These are phyloP conservation scores for Citrus inodora DNA, from an alignment of 345 rosid species.

Conservation along the genomic window DNA sequence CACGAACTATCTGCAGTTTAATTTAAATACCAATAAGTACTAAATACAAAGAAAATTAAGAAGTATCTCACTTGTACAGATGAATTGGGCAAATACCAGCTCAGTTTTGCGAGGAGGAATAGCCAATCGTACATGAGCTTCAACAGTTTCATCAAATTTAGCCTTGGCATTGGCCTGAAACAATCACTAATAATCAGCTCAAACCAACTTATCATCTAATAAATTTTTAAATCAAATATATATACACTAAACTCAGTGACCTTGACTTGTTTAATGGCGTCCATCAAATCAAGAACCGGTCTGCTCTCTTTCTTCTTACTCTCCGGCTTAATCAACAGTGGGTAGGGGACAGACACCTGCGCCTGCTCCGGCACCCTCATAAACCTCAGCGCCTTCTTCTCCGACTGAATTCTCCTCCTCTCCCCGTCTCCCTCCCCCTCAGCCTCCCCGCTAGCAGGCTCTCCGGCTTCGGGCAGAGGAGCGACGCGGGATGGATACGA, in stretches of 20 bases:
- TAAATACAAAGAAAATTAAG: background rate
- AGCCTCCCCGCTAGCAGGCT: background rate
- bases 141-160: slow-evolving; percentile 81
- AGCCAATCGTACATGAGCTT: slow-evolving; percentile 83
- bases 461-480: slow-evolving; percentile 65
- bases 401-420: slow-evolving; percentile 34
- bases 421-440: slow-evolving; percentile 37
- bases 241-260: slow-evolving; percentile 28
- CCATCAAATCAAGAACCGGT: slow-evolving; percentile 66
- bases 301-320: slow-evolving; percentile 49
- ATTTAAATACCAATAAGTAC: background rate
- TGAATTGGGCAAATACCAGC: slow-evolving; percentile 41
- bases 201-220: background rate
- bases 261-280: slow-evolving; percentile 85
- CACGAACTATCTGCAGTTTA: slow-evolving; percentile 82
- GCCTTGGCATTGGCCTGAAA: slow-evolving; percentile 69
- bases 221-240: background rate
- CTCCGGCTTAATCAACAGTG: slow-evolving; percentile 56
- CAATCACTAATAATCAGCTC: slow-evolving; percentile 12
- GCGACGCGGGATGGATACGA: slow-evolving; percentile 75
- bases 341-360: slow-evolving; percentile 57
- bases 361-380: slow-evolving; percentile 36
- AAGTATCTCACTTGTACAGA: background rate
- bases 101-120: slow-evolving; percentile 76
- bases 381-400: slow-evolving; percentile 32